These are phyloP conservation scores for sweet orange (Citrus sinensis) DNA, from an alignment of 345 rosid species.

Conservation along the genomic window DVS_A1.0 CM039163.1:30254501-30255000, in stretches of 20 bases:
- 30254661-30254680: background rate
- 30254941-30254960: no score
- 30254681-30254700: background rate
- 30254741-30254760: background rate
- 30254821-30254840: background rate
- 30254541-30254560: background rate
- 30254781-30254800: background rate
- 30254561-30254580: background rate
- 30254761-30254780: background rate
- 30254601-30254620: background rate
- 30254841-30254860: background rate
- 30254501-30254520: background rate
- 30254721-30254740: background rate
- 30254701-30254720: background rate
- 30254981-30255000: no score
- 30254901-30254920: no score
- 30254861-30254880: background rate
- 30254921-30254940: no score
- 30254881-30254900: background rate
- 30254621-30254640: background rate
- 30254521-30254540: background rate
- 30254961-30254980: no score
- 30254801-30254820: background rate
- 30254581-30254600: background rate
- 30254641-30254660: background rate